A percentile compares a stretch with the other conserved stretches of the same genome.
Conservation (phyloP, 345 rosid species). For the Citrus maxima region DNA sequence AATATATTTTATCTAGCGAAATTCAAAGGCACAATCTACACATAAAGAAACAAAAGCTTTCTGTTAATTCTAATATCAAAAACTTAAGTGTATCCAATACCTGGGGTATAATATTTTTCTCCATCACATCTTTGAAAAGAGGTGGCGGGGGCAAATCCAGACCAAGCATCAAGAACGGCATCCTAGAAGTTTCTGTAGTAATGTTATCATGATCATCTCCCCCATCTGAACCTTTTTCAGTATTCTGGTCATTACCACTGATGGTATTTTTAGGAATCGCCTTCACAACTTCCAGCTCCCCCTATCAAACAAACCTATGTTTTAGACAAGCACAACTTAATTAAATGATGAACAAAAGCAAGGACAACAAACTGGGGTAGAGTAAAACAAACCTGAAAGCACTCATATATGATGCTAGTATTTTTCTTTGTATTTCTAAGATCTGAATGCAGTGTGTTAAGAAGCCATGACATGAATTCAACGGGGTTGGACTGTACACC, state of each 20-base stretch:
- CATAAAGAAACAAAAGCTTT: not conserved
- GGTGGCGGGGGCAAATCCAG: constrained; percentile 98
- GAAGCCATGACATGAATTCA: constrained; percentile 97
- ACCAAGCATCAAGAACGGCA: constrained; percentile 97
- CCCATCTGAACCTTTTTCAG: constrained; percentile 22
- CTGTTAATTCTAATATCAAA: not conserved
- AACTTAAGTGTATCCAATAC: constrained; percentile 29
- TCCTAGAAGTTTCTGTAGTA: constrained; percentile 62
- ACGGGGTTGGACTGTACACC: constrained; percentile 95
- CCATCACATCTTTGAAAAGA: constrained; percentile 96
- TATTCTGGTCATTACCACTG: constrained; percentile 31
- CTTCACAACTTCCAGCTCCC: constrained; percentile 85
- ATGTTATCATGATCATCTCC: constrained; percentile 22
- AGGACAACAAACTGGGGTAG: not conserved
- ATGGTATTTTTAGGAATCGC: constrained; percentile 52
- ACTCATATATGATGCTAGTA: constrained; percentile 75
- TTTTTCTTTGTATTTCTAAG: constrained; percentile 61
- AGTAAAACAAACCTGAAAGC: constrained; percentile 72
- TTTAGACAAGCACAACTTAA: constrained; percentile 9
- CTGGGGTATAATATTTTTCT: constrained; percentile 98
- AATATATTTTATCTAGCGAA: not conserved
- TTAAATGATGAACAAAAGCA: not conserved
- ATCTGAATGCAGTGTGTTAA: constrained; percentile 77
- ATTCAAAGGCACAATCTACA: not conserved
- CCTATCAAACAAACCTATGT: constrained; percentile 39